Conservation (phyloP, 495 filamentous ascomycete genomes). For the Rhypophila decipiens region DNA sequence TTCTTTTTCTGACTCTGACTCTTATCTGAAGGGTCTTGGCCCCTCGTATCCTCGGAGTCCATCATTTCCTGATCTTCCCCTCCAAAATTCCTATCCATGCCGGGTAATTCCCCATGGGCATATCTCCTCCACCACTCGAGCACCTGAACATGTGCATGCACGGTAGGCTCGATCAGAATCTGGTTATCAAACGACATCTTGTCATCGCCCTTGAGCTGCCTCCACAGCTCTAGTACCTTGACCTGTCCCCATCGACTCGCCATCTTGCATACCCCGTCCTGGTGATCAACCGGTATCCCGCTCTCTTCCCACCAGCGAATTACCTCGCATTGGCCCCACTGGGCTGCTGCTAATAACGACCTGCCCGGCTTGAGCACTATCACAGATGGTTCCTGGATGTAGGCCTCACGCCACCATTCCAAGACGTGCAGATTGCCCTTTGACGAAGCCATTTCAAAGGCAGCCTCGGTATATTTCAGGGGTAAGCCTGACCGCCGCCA, state of each 20-base stretch:
- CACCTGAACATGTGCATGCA: slow-evolving; percentile 75
- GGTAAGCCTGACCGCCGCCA: slow-evolving; percentile 77
- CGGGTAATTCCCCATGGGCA: slow-evolving; percentile 48
- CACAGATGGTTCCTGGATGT: slow-evolving; percentile 29
- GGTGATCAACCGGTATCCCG: slow-evolving; percentile 64
- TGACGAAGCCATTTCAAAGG: slow-evolving; percentile 77
- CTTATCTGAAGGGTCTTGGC: too few relatives aligned
- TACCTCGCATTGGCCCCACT: slow-evolving; percentile 63
- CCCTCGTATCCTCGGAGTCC: too few relatives aligned
- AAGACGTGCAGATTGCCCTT: slow-evolving; percentile 78
- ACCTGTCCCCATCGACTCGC: slow-evolving; percentile 84
- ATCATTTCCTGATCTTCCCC: background rate
- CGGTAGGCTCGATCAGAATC: slow-evolving; percentile 81
- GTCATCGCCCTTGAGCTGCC: slow-evolving; percentile 61
- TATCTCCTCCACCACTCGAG: slow-evolving; percentile 87
- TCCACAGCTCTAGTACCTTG: slow-evolving; percentile 76
- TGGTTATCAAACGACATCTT: slow-evolving; percentile 87
- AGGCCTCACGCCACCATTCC: slow-evolving; percentile 81
- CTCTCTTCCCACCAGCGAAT: slow-evolving; percentile 80
- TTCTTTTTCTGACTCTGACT: background rate
- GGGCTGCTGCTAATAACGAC: slow-evolving; percentile 71
- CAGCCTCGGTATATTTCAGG: slow-evolving; percentile 75
- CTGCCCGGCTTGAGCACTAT: slow-evolving; percentile 67
- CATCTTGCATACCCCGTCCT: slow-evolving; percentile 72
- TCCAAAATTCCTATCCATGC: slow-evolving; percentile 18